Percentiles rank a stretch among this genome's conserved stretches.
Conservation (phyloP, 352 stramenopile genomes). For the Phytophthora melonis region DNA sequence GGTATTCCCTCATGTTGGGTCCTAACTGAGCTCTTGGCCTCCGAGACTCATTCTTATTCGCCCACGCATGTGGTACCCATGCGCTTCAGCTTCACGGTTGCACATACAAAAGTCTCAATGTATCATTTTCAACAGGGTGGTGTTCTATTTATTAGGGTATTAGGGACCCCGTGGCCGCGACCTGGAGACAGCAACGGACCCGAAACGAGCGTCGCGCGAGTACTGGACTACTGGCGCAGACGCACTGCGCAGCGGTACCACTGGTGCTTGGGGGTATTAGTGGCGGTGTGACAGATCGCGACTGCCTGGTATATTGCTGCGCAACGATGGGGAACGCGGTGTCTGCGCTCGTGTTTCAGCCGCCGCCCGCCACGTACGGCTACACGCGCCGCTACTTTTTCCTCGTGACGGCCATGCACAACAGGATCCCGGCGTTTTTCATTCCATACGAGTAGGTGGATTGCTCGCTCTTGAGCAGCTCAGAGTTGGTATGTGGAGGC, state of each 20-base stretch:
- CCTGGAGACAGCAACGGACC: constrained; percentile 11
- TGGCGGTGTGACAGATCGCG: background rate
- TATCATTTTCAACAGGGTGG: constrained; percentile 34
- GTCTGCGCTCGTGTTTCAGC: constrained; percentile 91
- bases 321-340: constrained; percentile 79
- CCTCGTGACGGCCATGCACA: constrained; percentile 89
- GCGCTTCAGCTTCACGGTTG: constrained; percentile 18
- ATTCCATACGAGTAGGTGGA: constrained; percentile 88
- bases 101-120: constrained; percentile 22
- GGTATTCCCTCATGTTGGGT: too few species aligned
- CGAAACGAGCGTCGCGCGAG: constrained; percentile 17
- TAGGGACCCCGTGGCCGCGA: background rate
- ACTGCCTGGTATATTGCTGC: background rate
- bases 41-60: constrained; percentile 11
- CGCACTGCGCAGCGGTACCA: constrained; percentile 1
- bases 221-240: constrained; percentile 6
- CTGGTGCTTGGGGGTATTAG: background rate
- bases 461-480: background rate
- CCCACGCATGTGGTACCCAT: background rate
- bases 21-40: background rate
- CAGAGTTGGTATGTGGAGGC: background rate
- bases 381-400: constrained; percentile 93
- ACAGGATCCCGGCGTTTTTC: constrained; percentile 96
- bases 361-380: constrained; percentile 78
- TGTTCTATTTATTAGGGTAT: constrained; percentile 46